A percentile compares a stretch with the other conserved stretches of the same genome.
Conservation (phyloP, 225 moss, liverwort and hornwort genomes). For the Physcomitrium patens region DNA sequence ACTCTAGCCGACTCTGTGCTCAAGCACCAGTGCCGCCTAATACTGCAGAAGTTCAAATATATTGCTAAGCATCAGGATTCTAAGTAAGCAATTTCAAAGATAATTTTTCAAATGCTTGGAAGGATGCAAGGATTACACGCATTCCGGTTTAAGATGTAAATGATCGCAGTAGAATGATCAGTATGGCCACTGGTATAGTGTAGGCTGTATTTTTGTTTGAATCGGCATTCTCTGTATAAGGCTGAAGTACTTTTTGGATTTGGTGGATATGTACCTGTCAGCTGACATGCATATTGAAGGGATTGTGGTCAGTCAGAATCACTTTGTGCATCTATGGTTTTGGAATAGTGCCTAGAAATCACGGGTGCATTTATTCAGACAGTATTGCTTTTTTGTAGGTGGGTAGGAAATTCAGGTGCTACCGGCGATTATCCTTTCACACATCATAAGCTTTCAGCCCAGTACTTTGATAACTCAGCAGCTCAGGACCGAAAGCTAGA, state of each 20-base stretch:
- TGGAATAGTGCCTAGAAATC: background rate
- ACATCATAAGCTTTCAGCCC: conserved; percentile 95
- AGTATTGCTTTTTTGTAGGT: conserved; percentile 52
- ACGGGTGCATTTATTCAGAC: conserved; percentile 27
- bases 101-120: background rate
- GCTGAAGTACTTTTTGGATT: conserved; percentile 21
- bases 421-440: conserved; percentile 99
- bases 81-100: conserved; percentile 57
- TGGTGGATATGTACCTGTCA: conserved; percentile 17
- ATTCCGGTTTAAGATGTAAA: conserved; percentile 20
- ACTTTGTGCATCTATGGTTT: conserved; percentile 18
- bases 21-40: conserved; percentile 94
- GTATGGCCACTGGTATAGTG: conserved; percentile 8
- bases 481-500: conserved; percentile 96
- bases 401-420: conserved; percentile 84
- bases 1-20: conserved; percentile 92
- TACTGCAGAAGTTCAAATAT: conserved; percentile 87
- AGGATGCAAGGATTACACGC: conserved; percentile 5
- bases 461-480: conserved; percentile 91
- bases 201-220: conserved; percentile 12
- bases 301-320: conserved; percentile 22
- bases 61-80: conserved; percentile 81
- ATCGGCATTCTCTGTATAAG: background rate
- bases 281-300: conserved; percentile 18
- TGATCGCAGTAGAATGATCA: conserved; percentile 23